Evolutionary conservation across 192 early-diverging fungal genomes (phyloP).

Genomic region (Mortierella claussenii): DNA sequence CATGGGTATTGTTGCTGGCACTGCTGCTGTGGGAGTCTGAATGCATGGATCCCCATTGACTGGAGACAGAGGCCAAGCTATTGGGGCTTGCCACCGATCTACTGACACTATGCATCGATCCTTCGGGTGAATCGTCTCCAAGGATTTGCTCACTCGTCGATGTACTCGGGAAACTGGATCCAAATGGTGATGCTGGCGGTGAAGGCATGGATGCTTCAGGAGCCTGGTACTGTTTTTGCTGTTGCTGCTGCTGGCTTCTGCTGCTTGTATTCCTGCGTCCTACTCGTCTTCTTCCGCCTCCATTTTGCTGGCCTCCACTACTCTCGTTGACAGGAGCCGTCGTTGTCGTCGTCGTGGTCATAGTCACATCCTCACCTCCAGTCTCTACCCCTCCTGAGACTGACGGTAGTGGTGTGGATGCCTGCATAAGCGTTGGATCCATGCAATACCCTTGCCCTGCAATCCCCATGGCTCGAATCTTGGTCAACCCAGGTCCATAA

Average conservation of each 20-base stretch:
- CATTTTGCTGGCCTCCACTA: neutral
- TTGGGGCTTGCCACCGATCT: slow-evolving; percentile 31
- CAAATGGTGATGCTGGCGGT: slow-evolving; percentile 39
- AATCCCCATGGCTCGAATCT: slow-evolving; percentile 32
- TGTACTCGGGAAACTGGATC: slow-evolving; percentile 21
- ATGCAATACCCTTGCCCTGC: slow-evolving; percentile 25
- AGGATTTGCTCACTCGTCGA: slow-evolving; percentile 24
- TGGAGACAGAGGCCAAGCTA: slow-evolving; percentile 43
- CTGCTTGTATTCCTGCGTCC: slow-evolving; percentile 10
- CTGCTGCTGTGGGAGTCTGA: too few relatives aligned
- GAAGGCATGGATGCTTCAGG: slow-evolving; percentile 17
- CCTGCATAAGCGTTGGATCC: slow-evolving; percentile 2
- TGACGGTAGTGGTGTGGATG: too few relatives aligned
- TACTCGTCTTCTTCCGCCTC: neutral
- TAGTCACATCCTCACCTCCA: neutral
- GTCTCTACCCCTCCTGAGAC: neutral
- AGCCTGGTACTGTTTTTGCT: slow-evolving; percentile 4
- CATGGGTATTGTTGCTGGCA: too few relatives aligned
- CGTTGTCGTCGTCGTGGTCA: neutral
- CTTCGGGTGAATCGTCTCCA: slow-evolving; percentile 34
- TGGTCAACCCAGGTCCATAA: slow-evolving; percentile 39
- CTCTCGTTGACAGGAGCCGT: neutral
- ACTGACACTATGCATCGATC: slow-evolving; percentile 22
- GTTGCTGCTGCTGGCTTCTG: neutral
- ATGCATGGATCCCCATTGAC: slow-evolving; percentile 37